These are phyloP conservation scores for Hypomyces perniciosus DNA, from an alignment of 2,329 filamentous ascomycete species.

Conservation along the genomic window DNA sequence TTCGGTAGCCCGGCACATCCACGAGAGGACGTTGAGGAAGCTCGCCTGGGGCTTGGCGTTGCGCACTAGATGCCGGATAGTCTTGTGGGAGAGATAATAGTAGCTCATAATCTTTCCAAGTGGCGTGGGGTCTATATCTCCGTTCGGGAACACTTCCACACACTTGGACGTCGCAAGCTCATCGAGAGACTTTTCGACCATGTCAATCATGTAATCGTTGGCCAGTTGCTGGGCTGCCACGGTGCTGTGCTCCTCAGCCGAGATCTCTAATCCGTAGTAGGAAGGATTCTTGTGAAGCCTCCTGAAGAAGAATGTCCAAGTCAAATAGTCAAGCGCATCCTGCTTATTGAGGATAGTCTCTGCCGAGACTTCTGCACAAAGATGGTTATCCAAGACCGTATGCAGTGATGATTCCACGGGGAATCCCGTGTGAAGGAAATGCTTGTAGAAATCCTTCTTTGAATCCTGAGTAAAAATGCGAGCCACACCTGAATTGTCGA, in stretches of 20 bases:
- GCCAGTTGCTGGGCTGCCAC: constrained; percentile 78
- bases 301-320: constrained; percentile 99
- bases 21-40: constrained; percentile 77
- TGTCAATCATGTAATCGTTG: constrained; percentile 88
- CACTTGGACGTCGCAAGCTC: constrained; percentile 83
- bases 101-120: constrained; percentile 99
- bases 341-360: constrained; percentile 92
- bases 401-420: constrained; percentile 95
- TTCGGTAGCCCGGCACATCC: constrained; percentile 91
- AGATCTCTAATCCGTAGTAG: constrained; percentile 93
- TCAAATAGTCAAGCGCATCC: constrained; percentile 93
- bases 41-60: constrained; percentile 69
- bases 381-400: constrained; percentile 93
- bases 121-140: constrained; percentile 82
- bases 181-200: constrained; percentile 79
- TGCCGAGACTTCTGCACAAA: constrained; percentile 89
- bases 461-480: constrained; percentile 95
- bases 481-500: constrained; percentile 91
- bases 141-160: constrained; percentile 75
- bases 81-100: constrained; percentile 95
- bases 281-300: constrained; percentile 96
- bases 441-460: constrained; percentile 99
- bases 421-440: constrained; percentile 96
- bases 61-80: constrained; percentile 75
- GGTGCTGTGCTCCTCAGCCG: constrained; percentile 85